Percentiles rank a stretch among this genome's conserved stretches.
phyloP scores from a whole-genome alignment of 805 yeast genomes.

The Saturnispora sekii region DNA sequence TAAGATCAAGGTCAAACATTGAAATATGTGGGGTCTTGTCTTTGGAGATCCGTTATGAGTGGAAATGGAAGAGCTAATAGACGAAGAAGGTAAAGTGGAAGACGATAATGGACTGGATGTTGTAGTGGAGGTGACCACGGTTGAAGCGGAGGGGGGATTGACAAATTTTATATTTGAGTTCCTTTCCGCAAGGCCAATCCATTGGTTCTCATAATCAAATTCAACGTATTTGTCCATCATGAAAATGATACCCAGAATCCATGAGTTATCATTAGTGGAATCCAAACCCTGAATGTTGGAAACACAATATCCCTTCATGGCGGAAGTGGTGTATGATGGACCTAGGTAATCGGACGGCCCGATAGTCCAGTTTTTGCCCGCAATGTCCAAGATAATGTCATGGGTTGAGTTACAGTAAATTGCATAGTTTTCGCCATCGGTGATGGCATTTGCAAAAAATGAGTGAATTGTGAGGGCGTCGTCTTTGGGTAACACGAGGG shows the following conservation, averaged over 20 bases:
- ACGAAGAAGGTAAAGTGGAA: not conserved
- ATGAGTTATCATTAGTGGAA: constrained; percentile 30
- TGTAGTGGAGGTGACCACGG: not conserved
- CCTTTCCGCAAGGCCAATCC: constrained; percentile 46
- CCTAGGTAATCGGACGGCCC: constrained; percentile 40
- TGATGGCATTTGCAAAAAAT: constrained; percentile 37
- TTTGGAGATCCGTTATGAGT: not conserved
- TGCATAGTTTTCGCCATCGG: constrained; percentile 58
- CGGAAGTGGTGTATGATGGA: constrained; percentile 30
- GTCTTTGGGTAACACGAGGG: constrained; percentile 41
- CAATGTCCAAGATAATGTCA: constrained; percentile 33
- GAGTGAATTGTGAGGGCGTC: constrained; percentile 50
- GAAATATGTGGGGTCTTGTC: not conserved
- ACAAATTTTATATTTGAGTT: constrained; percentile 22
- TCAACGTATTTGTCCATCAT: constrained; percentile 45
- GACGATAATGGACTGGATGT: not conserved
- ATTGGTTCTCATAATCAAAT: constrained; percentile 41
- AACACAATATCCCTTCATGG: constrained; percentile 44
- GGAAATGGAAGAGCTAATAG: not conserved
- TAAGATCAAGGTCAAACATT: not conserved
- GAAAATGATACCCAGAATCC: constrained; percentile 62
- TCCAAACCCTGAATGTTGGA: constrained; percentile 55
- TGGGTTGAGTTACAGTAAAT: constrained; percentile 43
- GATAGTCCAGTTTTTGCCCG: constrained; percentile 36
- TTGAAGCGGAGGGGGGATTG: constrained; percentile 8